These are phyloP conservation scores for Ascocoryne sarcoides DNA, from an alignment of 2,329 filamentous ascomycete species.

Conservation along the genomic window DNA sequence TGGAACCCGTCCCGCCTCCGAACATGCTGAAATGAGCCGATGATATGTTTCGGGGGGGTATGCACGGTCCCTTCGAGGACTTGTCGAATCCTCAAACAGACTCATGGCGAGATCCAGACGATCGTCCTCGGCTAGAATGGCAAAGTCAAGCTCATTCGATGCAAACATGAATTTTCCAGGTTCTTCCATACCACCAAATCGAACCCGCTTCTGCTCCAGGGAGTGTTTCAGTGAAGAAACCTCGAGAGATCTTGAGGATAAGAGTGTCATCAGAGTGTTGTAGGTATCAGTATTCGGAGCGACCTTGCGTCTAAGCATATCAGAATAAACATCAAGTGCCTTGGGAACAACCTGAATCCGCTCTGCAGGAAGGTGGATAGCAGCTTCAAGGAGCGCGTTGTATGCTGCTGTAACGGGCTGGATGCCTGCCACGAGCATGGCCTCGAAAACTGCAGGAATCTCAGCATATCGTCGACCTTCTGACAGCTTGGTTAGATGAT, in stretches of 20 bases:
- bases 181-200: slow-evolving; percentile 80
- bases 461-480: slow-evolving; percentile 68
- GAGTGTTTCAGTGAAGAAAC: slow-evolving; percentile 62
- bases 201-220: slow-evolving; percentile 72
- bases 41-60: slow-evolving; percentile 81
- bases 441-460: slow-evolving; percentile 85
- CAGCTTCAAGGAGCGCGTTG: slow-evolving; percentile 79
- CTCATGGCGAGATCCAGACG: slow-evolving; percentile 77
- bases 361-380: slow-evolving; percentile 70
- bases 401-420: slow-evolving; percentile 80
- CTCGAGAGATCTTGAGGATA: slow-evolving; percentile 74
- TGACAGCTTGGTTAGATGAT: slow-evolving; percentile 68
- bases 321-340: slow-evolving; percentile 87
- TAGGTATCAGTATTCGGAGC: slow-evolving; percentile 79
- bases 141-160: slow-evolving; percentile 54
- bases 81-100: slow-evolving; percentile 70
- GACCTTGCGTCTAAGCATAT: slow-evolving; percentile 85
- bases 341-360: slow-evolving; percentile 81
- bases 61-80: slow-evolving; percentile 43
- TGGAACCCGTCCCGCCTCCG: slow-evolving; percentile 67
- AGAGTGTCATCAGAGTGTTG: slow-evolving; percentile 72
- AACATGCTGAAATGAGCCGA: slow-evolving; percentile 78
- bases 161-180: slow-evolving; percentile 79
- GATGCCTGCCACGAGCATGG: slow-evolving; percentile 74
- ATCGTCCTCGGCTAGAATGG: slow-evolving; percentile 34